These are phyloP conservation scores for Ceratocystis cacaofunesta DNA, from an alignment of 2,329 filamentous ascomycete genomes.

Conservation along the genomic window DNA sequence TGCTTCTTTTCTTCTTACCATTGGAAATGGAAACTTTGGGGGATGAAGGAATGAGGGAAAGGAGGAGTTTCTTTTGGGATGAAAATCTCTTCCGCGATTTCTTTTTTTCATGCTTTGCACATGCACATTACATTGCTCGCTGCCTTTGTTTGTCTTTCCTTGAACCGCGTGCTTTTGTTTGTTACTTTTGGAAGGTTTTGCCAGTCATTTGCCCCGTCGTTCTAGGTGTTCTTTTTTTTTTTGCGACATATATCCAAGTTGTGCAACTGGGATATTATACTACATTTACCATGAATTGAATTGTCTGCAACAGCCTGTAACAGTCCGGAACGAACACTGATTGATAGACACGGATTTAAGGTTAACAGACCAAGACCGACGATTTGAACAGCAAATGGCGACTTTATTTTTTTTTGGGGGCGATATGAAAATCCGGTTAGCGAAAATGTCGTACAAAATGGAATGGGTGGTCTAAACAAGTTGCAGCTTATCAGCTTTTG, in stretches of 20 bases:
- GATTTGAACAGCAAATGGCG: too few relatives aligned
- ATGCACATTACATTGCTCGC: background rate
- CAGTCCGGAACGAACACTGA: too few relatives aligned
- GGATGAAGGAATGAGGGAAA: background rate
- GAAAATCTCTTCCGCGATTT: background rate
- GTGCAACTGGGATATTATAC: background rate
- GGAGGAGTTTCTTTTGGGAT: background rate
- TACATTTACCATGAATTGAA: background rate
- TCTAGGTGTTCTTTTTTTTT: background rate
- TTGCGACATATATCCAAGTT: constrained; percentile 2
- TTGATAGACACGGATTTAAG: too few relatives aligned
- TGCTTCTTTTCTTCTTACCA: background rate
- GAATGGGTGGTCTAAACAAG: too few relatives aligned
- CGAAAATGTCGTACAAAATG: too few relatives aligned
- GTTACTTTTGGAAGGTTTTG: background rate
- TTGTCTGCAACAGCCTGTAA: background rate
- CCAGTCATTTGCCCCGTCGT: background rate
- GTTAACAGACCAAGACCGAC: too few relatives aligned
- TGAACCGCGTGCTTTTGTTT: background rate
- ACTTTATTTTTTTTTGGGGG: too few relatives aligned
- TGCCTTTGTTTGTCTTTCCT: constrained; percentile 5
- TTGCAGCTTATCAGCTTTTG: background rate
- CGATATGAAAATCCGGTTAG: too few relatives aligned
- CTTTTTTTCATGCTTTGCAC: constrained; percentile 1
- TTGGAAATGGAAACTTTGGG: background rate